These are phyloP conservation scores for Erythrophleum ivorense DNA, from an alignment of 331 rosid genomes.

Conservation along the genomic window DNA sequence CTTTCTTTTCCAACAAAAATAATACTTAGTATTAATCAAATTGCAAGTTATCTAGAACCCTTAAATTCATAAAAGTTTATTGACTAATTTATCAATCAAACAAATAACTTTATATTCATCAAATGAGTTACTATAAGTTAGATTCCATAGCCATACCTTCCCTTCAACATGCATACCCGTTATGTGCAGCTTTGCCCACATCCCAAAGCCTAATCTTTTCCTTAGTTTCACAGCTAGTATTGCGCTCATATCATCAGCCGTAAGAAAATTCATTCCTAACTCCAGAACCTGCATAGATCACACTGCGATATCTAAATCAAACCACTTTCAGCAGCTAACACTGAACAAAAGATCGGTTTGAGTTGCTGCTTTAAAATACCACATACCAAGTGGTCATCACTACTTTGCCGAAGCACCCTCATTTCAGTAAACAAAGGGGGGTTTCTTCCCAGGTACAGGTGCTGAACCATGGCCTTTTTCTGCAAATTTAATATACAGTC, in stretches of 20 bases:
- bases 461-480: slow-evolving; percentile 80
- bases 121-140: slow-evolving; percentile 3
- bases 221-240: slow-evolving; percentile 90
- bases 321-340: slow-evolving; percentile 28
- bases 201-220: slow-evolving; percentile 93
- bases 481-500: slow-evolving; percentile 46
- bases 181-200: slow-evolving; percentile 83
- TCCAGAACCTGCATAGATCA: slow-evolving; percentile 79
- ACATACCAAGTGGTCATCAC: slow-evolving; percentile 93
- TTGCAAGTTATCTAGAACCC: not conserved
- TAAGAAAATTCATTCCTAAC: slow-evolving; percentile 94
- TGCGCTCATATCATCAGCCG: slow-evolving; percentile 99
- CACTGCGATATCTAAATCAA: slow-evolving; percentile 36
- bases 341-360: slow-evolving; percentile 24
- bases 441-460: slow-evolving; percentile 89
- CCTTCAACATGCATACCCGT: slow-evolving; percentile 99
- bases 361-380: slow-evolving; percentile 31
- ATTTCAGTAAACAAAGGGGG: slow-evolving; percentile 91
- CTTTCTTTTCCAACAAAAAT: slow-evolving; percentile 4
- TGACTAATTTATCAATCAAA: not conserved
- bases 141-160: slow-evolving; percentile 61
- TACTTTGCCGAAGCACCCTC: slow-evolving; percentile 77
- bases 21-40: slow-evolving; percentile 24
- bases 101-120: not conserved
- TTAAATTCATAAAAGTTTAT: slow-evolving; percentile 14